Percentiles rank a stretch among this genome's conserved stretches.
These are phyloP conservation scores for Fusarium oligoseptatum DNA, from an alignment of 2,329 filamentous ascomycete species.

Conservation along the genomic window DNA sequence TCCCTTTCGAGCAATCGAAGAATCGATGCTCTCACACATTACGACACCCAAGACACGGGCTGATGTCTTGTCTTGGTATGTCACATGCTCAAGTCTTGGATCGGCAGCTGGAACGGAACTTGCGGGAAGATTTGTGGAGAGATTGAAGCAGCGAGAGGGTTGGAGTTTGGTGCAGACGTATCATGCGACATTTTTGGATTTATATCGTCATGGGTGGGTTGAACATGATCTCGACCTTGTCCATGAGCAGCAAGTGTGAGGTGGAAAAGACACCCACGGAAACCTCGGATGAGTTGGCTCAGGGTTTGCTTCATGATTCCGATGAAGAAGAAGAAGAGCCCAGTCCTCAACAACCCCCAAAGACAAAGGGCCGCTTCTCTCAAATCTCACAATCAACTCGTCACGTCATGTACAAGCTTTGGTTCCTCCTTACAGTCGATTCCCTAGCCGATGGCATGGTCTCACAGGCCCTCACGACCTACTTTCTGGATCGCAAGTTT, in stretches of 20 bases:
- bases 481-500: conserved; percentile 70
- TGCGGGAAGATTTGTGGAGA: conserved; percentile 65
- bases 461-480: conserved; percentile 68
- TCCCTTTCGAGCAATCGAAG: conserved; percentile 76
- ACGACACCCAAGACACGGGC: conserved; percentile 66
- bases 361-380: conserved; percentile 55
- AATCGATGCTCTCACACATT: conserved; percentile 73
- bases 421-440: conserved; percentile 74
- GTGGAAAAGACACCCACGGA: conserved; percentile 48
- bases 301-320: conserved; percentile 45
- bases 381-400: conserved; percentile 70
- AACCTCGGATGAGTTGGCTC: conserved; percentile 34
- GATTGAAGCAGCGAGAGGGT: conserved; percentile 58
- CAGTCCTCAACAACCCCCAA: conserved; percentile 9
- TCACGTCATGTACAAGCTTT: conserved; percentile 72
- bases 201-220: conserved; percentile 68
- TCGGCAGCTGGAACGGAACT: conserved; percentile 66
- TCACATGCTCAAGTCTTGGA: conserved; percentile 68
- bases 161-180: conserved; percentile 67
- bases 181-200: conserved; percentile 70
- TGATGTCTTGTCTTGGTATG: conserved; percentile 77
- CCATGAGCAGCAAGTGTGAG: conserved; percentile 66
- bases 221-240: conserved; percentile 61
- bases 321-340: conserved; percentile 25
- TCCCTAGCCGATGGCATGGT: conserved; percentile 76